Conservation (phyloP, 495 filamentous ascomycete genomes). For the Penicillium pancosmium region DNA sequence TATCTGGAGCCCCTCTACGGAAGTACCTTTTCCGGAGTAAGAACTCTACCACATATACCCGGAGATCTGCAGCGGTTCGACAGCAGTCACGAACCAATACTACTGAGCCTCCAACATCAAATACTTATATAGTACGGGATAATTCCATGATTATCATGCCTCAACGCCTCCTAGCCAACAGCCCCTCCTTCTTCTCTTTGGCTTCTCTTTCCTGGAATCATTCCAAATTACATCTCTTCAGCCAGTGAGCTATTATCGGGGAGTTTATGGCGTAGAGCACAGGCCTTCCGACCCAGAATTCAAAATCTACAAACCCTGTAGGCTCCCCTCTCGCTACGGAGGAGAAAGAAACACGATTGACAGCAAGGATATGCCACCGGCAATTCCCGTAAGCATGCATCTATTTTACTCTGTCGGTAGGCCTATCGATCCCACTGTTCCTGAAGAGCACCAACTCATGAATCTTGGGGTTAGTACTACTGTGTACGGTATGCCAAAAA, state of each 20-base stretch:
- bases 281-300: slow-evolving; percentile 16
- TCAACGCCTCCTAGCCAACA: background rate
- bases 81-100: background rate
- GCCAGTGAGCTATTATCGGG: slow-evolving; percentile 12
- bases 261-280: slow-evolving; percentile 12
- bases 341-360: slow-evolving; percentile 12
- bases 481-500: background rate
- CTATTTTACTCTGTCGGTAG: background rate
- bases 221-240: slow-evolving; percentile 6
- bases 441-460: slow-evolving; percentile 6
- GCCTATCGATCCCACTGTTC: background rate
- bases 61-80: background rate
- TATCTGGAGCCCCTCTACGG: background rate
- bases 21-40: background rate
- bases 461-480: background rate
- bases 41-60: background rate
- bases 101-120: background rate
- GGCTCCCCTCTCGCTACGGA: background rate
- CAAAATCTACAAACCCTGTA: slow-evolving; percentile 13
- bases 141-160: background rate
- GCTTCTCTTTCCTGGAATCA: background rate
- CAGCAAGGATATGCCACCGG: slow-evolving; percentile 13
- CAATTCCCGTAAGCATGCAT: slow-evolving; percentile 9
- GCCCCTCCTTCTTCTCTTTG: background rate
- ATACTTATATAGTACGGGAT: background rate